Percentiles rank a stretch among this genome's conserved stretches.
Conservation (phyloP, 2,329 filamentous ascomycete genomes). For the Paracorniculantispora psalliotae region DNA sequence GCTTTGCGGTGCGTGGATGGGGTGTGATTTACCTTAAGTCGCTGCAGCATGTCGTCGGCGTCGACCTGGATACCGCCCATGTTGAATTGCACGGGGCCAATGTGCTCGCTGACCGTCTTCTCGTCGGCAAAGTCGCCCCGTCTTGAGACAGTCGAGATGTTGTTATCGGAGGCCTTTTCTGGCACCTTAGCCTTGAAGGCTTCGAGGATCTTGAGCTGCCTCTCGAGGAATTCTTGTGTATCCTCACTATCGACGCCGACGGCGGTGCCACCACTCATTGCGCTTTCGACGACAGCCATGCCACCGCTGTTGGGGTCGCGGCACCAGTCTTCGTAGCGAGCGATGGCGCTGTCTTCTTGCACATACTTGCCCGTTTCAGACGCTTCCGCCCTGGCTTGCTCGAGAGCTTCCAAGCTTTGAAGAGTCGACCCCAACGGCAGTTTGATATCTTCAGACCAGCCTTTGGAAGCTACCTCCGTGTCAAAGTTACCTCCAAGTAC, state of each 20-base stretch:
- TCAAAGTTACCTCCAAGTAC: constrained; percentile 90
- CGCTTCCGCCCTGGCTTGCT: constrained; percentile 21
- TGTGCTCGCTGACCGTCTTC: constrained; percentile 66
- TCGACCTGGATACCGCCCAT: constrained; percentile 94
- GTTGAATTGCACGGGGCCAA: constrained; percentile 94
- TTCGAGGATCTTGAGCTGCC: constrained; percentile 74
- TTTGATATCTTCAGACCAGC: constrained; percentile 82
- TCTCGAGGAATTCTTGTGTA: constrained; percentile 70
- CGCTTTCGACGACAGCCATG: constrained; percentile 35
- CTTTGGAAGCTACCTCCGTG: constrained; percentile 76
- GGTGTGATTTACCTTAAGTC: constrained; percentile 63
- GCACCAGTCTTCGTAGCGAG: constrained; percentile 74
- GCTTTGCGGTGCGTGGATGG: neutral
- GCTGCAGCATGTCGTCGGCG: constrained; percentile 86
- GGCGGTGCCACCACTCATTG: constrained; percentile 32
- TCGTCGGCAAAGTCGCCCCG: constrained; percentile 34
- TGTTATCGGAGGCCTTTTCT: constrained; percentile 34
- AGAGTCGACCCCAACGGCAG: constrained; percentile 34
- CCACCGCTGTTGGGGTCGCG: constrained; percentile 65
- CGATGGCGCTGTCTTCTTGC: constrained; percentile 50
- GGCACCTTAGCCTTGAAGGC: constrained; percentile 50
- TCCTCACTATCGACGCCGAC: constrained; percentile 45
- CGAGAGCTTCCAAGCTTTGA: constrained; percentile 17
- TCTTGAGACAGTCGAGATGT: constrained; percentile 20
- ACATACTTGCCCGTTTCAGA: constrained; percentile 21